Base-by-base conservation (phyloP, 1,284 basidiomycete species). In the Malassezia obtusa region DNA sequence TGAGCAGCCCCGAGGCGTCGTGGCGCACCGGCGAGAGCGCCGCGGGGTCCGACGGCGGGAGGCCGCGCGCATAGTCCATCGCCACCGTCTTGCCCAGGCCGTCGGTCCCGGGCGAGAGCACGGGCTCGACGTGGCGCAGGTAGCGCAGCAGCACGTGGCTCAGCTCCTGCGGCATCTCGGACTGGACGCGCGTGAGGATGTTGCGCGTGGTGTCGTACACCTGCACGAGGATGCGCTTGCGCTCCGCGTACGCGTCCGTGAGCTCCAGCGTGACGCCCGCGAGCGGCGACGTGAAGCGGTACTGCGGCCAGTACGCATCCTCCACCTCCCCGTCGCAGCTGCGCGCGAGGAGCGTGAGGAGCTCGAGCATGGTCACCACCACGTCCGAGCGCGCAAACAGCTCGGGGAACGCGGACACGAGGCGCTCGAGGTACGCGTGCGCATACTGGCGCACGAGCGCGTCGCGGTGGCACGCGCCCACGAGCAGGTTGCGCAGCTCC, bases 381-480 rank as follows among this genome's bases (percentile, higher is more conserved):
- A 96, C 80, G 12, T 84, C 80, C 11, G 84, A 81, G 70, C 92
- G 86, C 75, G 91, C 96, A 80, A 96, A 85, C 56, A 98, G 77
- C 8, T 89, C 89, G 0, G 94, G 91, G 76, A 95, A 94, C 1
- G 86, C 87, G n/a, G 83, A 84, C 61, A 96, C 83, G 40, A 98
- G 78, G 35, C 84, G 82, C 75, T 90, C 83, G 24, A 94, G 79
- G 68, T 87, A 94, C 72, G 81, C 83, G 49, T 84, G 80, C 0
- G 92, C 87, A 21, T 88, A 80, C 33, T 86, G 83, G 36, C 92
- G 81, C 49, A 87, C 86, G 70, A 85, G 85, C 31, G 80, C 77
- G 50, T 89, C 82, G 14, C 88, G 82, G 74, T 95, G 89, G 6
- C 88, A 89, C 72, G 86, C 85, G 31, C 79, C 80, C 6, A 90